Conservation (phyloP, 1,284 basidiomycete genomes). For the Sanguinoderma infundibulare region DNA sequence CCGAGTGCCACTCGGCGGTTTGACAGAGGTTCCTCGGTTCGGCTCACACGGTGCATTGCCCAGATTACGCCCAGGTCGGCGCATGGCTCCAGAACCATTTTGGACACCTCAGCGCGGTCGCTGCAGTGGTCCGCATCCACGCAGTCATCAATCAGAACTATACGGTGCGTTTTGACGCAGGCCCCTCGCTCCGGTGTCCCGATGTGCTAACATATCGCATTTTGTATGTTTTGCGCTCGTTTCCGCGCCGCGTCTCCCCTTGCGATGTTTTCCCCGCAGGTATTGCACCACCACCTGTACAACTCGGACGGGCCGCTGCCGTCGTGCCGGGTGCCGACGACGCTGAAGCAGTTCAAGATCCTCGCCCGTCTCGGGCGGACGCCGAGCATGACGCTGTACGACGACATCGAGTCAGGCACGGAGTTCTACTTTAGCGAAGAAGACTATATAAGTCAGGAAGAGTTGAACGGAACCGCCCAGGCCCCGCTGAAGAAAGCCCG, state of each 20-base stretch:
- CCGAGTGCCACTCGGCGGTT: not conserved
- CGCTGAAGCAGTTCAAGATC: conserved; percentile 72
- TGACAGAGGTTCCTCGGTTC: not conserved
- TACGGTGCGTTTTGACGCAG: conserved; percentile 42
- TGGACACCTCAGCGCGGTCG: conserved; percentile 56
- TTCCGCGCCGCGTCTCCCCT: conserved; percentile 1
- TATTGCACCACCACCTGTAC: conserved; percentile 19
- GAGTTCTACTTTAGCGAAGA: conserved; percentile 70
- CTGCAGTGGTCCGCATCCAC: conserved; percentile 72
- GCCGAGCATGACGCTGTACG: conserved; percentile 56
- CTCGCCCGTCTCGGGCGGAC: conserved; percentile 63
- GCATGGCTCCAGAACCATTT: conserved; percentile 61
- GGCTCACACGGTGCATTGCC: not conserved
- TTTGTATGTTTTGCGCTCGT: not conserved
- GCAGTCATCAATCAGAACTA: conserved; percentile 67
- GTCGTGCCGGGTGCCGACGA: conserved; percentile 59
- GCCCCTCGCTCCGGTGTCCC: not conserved
- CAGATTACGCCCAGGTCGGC: conserved; percentile 62
- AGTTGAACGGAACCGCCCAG: conserved; percentile 23
- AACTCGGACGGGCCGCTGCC: not conserved
- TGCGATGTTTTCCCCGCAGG: conserved; percentile 3
- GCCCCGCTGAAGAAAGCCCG: conserved; percentile 26
- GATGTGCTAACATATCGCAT: conserved; percentile 16
- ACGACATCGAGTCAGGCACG: conserved; percentile 63
- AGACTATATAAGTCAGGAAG: conserved; percentile 53